phyloP scores from a whole-genome alignment of 208 protist genomes.

The Trypanosoma boissoni region DNA sequence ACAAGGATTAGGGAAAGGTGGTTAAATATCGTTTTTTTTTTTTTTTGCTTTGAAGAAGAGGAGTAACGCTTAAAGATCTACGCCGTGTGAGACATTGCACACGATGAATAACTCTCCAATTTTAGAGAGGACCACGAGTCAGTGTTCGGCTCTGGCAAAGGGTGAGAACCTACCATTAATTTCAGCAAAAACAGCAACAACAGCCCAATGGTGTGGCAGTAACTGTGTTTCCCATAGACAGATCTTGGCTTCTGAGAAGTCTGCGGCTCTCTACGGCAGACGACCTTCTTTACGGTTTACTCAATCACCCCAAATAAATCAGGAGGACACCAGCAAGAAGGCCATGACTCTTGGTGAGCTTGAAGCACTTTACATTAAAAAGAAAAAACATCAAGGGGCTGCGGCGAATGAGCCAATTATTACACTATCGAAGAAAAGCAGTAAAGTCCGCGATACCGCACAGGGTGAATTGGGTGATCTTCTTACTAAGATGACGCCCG shows the following conservation, averaged over 20 bases:
- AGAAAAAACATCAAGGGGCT: background rate
- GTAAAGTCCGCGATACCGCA: conserved; percentile 10
- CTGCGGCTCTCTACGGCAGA: background rate
- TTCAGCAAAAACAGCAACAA: too few relatives aligned
- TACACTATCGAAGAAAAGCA: background rate
- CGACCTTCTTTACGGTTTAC: background rate
- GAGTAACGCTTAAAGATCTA: too few relatives aligned
- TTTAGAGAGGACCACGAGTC: too few relatives aligned
- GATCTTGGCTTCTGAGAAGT: background rate
- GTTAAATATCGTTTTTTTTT: too few relatives aligned
- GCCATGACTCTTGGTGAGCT: conserved; percentile 18
- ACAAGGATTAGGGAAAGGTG: background rate
- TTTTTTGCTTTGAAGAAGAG: too few relatives aligned
- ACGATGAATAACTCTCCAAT: too few relatives aligned
- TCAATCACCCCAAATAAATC: background rate
- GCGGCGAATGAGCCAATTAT: background rate
- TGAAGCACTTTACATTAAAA: conserved; percentile 10
- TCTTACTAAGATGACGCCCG: conserved; percentile 9
- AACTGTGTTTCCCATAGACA: background rate
- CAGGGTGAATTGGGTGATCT: conserved; percentile 20
- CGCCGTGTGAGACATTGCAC: too few relatives aligned
- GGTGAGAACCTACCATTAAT: too few relatives aligned
- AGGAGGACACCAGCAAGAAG: conserved; percentile 16
- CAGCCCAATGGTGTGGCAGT: too few relatives aligned
- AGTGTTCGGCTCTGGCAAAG: too few relatives aligned